Base-by-base conservation (phyloP, 371 early-diverging fungal species). In the Phascolomyces articulosus region DNA sequence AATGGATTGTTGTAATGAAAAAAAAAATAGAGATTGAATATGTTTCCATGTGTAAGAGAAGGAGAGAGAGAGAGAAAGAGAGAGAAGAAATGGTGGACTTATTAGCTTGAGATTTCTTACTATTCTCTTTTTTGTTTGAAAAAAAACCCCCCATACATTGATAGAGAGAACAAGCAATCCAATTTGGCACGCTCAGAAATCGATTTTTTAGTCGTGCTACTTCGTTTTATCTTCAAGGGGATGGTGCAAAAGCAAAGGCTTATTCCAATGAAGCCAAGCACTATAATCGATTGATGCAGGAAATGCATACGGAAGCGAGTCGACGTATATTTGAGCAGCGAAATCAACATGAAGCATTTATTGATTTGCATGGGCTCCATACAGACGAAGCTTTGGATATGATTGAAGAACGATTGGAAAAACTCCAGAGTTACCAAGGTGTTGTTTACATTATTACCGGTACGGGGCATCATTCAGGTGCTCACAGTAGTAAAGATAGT, bases 281-380 rank as follows among this genome's bases (percentile, higher is more conserved):
- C 10, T 84, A 83, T 53, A 87, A 88, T 51, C 73, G 77, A 20
- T 41, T 79, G 57, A 88, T 88, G 87, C 82, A 78, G 67, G 76
- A 83, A 55, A 82, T 82, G 59, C 87, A 88, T 62, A 72, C 73
- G 3, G 83, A 82, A 56, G 88, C 87, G 3, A 83, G 86, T 58
- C 73, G 78, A 53, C 78, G 81, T 55, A 88, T 88, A 11, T 85
- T 85, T 67, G 75, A 83, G 16, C 68, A 74, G 2, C 68, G 86
- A 41, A 83, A 85, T 28, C 73, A 78, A 55, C 68, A 74, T 64
- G 78, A 82, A 53, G 78, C 85, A 0, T 87, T 82, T 77, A 74
- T 88, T 56, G 88, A 88, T 73, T 69, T 88, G 6, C 88, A 88
- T 72, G 86, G 88, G 2, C 69, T 88, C 23, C 86, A 86, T 71